Conservation (phyloP, 148 eudicot species). For the Mesembryanthemum crystallinum region DNA sequence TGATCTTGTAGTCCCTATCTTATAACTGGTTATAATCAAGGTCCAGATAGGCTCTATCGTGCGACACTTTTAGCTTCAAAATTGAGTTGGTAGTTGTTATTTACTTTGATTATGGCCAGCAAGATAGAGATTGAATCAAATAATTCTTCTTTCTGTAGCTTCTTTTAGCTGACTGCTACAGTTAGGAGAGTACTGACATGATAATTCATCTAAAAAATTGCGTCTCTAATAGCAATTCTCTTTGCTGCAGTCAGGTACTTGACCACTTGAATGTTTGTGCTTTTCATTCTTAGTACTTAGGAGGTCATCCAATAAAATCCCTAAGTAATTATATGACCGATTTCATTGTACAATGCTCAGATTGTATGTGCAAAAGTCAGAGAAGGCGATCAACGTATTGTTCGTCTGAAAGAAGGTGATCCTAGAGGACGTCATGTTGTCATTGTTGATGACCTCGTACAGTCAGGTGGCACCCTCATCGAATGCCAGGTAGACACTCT, state of each 20-base stretch:
- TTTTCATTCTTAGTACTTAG: too few relatives aligned
- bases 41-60: background rate
- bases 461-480: slow-evolving; percentile 90
- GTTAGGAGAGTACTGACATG: background rate
- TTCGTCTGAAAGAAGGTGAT: slow-evolving; percentile 94
- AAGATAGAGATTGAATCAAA: background rate
- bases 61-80: background rate
- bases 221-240: background rate
- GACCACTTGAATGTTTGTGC: background rate
- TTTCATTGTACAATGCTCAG: slow-evolving; percentile 31
- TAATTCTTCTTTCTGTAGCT: background rate
- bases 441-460: slow-evolving; percentile 97
- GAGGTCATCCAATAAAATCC: background rate
- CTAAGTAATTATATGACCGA: background rate
- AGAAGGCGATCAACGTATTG: slow-evolving; percentile 91
- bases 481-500: slow-evolving; percentile 80
- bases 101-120: background rate
- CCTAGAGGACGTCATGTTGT: slow-evolving; percentile 97
- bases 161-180: background rate
- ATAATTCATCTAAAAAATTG: background rate
- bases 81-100: too few relatives aligned
- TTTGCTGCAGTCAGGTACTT: background rate
- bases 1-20: background rate
- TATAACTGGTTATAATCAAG: background rate
- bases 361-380: slow-evolving; percentile 94